Evolutionary conservation across 768 basidiomycete species (phyloP), one percentile per base, ranked within the genome.

Genomic region (Nidularia sp.): DNA sequence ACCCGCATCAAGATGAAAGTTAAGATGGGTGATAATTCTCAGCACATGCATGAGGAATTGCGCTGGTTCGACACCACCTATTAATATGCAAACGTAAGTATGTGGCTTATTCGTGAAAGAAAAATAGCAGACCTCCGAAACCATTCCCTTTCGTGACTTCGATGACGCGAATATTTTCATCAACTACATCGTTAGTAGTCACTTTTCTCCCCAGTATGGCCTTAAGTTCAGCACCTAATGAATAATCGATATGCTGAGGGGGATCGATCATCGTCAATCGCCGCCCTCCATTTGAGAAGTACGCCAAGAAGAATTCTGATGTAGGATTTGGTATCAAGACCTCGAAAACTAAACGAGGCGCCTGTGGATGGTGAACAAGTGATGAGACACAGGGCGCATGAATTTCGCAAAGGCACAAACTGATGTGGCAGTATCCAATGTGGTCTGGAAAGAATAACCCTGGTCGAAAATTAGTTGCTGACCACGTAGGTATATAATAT

Each of bases 401-500:
- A n/a, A 39, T 41, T n/a, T 25, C 10, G 36, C 18, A 53, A 46
- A 18, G 34, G n/a, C 47, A 66, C 66, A 54, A 55, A 87, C 87
- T 32, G 78, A 57, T 54, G 76, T 77, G 34, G 77, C 79, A 5
- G 77, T 74, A 57, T 82, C 83, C 34, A 82, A 72, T n/a, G 78
- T 73, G 25, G 88, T 79, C 57, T 83, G 70, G 56, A 86, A 89
- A n/a, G 78, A 70, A 59, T 83, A 90, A 35, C 88, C 88, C 88
- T 90, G 31, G n/a, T 6, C 7, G 29, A 42, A 51, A 4, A n/a
- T 15, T 43, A 15, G 22, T 12, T n/a, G 48, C 15, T 25, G 25
- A n/a, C n/a, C n/a, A n/a, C n/a, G n/a, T n/a, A n/a, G n/a, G n/a
- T n/a, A n/a, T n/a, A n/a, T n/a, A n/a, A n/a, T n/a, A n/a, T n/a